Base-by-base conservation (phyloP, 1,284 basidiomycete genomes). In the Irpex sp. region DNA sequence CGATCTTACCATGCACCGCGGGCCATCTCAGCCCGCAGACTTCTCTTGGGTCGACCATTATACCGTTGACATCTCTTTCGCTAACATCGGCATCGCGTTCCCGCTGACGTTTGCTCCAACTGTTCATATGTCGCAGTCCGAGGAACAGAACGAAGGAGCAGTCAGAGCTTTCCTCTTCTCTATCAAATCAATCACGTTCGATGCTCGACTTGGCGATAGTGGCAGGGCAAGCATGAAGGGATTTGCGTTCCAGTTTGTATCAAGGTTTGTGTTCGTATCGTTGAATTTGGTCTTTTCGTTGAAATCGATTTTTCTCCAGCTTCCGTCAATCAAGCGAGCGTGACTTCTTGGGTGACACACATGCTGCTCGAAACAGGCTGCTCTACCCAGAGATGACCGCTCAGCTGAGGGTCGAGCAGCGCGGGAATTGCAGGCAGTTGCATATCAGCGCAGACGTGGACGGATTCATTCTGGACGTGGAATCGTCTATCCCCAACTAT, bases 381-480 rank as follows among this genome's bases (percentile, higher is more conserved):
- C 63, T 90, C 21, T 93, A 91, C 69, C 91, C 94, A 3, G 82
- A 88, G 60, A 90, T 93, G 84, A 85, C 83, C 60, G 91, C 90
- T 0, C 84, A 90, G 54, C 77, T 93, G 54, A 83, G 86, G 55
- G 84, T 86, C 1, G 81, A 85, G 7, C 79, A 78, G 4, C 76
- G 79, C 1, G 73, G 74, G 3, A 70, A 79, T 3, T 78, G 79
- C 12, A 83, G 86, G 63, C 82, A 84, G 58, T 73, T 93, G 35
- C 84, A 82, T 71, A 79, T 93, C 55, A 79, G 81, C 57, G 91
- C 91, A 4, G 83, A 83, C 56, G 91, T 96, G 62, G 92, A 86
- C 65, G 94, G 94, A 28, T 96, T 96, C 73, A 82, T 93, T 58
- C 78, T 96, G 39, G 88, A 94, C 64, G 78, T 97, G 16, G 92